Evolutionary conservation across 345 rosid species (phyloP), one percentile per base, ranked within the genome.

Genomic region (Acer campestre): DNA sequence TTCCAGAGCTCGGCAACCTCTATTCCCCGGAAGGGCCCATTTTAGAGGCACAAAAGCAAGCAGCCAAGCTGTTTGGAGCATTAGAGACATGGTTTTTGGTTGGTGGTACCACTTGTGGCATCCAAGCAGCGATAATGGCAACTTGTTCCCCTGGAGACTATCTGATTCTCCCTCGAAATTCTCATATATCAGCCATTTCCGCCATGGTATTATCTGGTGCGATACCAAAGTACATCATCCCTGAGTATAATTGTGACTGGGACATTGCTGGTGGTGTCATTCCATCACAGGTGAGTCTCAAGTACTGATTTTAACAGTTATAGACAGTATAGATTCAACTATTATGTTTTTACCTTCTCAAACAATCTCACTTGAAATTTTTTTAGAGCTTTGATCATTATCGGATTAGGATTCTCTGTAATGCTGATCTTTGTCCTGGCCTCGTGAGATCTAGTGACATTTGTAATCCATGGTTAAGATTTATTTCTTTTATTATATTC

Each of bases 81-180:
- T 81, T 75, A 4, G 86, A 90, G 74, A 90, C 93, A 31, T 88
- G 93, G 93, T 90, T 88, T 77, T 89, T 88, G 73, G 89, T 90
- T 18, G 93, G 93, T 70, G 93, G 91, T 67, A 85, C 88, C 51
- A 90, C 93, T 20, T 90, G 91, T 25, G 91, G 93, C 56, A 87
- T 88, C 67, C 91, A 86, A 55, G 91, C 93, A 38, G 86, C 93
- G 46, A 74, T 90, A 35, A 77, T 90, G 89, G 86, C 90, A 35
- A 90, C 90, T 53, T 90, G 91, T 68, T 86, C 85, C 8, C 91
- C 91, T 3, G 90, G 93, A 61, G 85, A 88, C 38, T 75, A 67
- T 73, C 51, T 90, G n/a, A 81, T 90, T 78, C 89, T 90, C 17
- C 89, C 93, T 78, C 89, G 93, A 42, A 90, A 88, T 81, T 85